Evolutionary conservation across 108 stramenopile species (phyloP), one percentile per base, ranked within the genome.

Genomic region (Nannochloropsis granulata): DNA sequence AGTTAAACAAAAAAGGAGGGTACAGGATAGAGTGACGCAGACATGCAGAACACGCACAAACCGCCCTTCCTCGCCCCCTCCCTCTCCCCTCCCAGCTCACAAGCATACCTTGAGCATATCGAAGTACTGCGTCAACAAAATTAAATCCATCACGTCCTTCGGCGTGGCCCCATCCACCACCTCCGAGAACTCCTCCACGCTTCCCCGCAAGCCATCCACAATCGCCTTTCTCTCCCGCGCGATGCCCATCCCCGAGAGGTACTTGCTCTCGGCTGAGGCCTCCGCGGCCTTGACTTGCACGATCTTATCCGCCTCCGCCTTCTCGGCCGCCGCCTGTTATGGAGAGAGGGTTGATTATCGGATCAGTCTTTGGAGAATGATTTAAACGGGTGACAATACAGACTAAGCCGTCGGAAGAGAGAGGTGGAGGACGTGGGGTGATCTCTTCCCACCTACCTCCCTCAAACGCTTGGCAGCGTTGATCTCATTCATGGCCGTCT

Each of bases 401-500:
- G 34, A 34, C 34, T 3, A 1, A 34, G 34, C 5, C 34, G 34
- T 34, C 34, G 34, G 34, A 34, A 34, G 34, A 34, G 34, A 34
- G 2, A 34, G 5, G 34, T 34, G 34, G 34, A 34, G 34, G 34
- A 34, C 34, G 34, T 34, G 34, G 34, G 34, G 34, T 34, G 34
- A 3, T 34, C 34, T 34, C 34, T 34, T 34, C 34, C 34, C 34
- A 34, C 34, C 5, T 34, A 34, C 34, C 90, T 92, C 96, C 83
- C 97, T 95, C 43, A 97, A 85, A 25, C 97, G 93, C 92, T 97
- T 98, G 87, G 94, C 93, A 19, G 93, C 97, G 84, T 99, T 99
- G 91, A 99, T 99, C 89, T 97, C 97, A 86, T 99, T 99, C 98
- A 99, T 99, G 44, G 94, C 93, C n/a, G 56, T 71, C 94, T 97